Conservation (phyloP, 108 stramenopile species). For the Nitzschia putrida region DNA sequence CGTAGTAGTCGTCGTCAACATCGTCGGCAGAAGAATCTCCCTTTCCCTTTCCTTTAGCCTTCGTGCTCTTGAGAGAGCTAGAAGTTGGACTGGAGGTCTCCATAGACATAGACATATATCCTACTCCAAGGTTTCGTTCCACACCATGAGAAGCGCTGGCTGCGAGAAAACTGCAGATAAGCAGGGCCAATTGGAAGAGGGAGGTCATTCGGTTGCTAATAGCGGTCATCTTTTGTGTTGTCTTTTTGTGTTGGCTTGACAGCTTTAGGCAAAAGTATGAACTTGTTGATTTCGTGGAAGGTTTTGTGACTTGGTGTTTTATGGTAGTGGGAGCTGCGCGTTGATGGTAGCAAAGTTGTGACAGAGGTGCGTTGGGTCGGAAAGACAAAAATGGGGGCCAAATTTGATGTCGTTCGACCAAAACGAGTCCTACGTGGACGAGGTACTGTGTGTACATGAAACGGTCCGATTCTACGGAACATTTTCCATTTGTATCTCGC, state of each 20-base stretch:
- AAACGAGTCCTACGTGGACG: background rate
- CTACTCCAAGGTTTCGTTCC: background rate
- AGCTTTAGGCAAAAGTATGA: no score
- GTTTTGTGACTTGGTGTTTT: no score
- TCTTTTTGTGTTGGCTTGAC: no score
- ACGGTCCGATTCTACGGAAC: background rate
- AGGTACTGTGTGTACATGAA: background rate
- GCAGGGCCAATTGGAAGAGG: background rate
- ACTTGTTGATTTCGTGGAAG: background rate
- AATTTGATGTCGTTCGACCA: background rate
- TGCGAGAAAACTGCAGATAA: background rate
- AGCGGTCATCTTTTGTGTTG: background rate
- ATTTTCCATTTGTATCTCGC: background rate
- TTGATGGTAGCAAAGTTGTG: conserved; percentile 6
- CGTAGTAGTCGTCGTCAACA: background rate
- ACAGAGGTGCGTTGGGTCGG: conserved; percentile 22
- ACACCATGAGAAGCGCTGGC: background rate
- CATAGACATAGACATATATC: background rate
- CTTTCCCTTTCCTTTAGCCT: background rate
- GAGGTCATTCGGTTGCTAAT: background rate
- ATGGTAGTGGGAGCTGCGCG: background rate
- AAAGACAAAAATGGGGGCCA: conserved; percentile 15
- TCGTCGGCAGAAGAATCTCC: conserved; percentile 3
- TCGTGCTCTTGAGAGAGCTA: background rate
- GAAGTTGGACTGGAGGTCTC: background rate